A percentile compares a stretch with the other conserved stretches of the same genome.
These are phyloP conservation scores for Lasiodiplodia hormozganensis DNA, from an alignment of 2,329 filamentous ascomycete species.

Conservation along the genomic window DNA sequence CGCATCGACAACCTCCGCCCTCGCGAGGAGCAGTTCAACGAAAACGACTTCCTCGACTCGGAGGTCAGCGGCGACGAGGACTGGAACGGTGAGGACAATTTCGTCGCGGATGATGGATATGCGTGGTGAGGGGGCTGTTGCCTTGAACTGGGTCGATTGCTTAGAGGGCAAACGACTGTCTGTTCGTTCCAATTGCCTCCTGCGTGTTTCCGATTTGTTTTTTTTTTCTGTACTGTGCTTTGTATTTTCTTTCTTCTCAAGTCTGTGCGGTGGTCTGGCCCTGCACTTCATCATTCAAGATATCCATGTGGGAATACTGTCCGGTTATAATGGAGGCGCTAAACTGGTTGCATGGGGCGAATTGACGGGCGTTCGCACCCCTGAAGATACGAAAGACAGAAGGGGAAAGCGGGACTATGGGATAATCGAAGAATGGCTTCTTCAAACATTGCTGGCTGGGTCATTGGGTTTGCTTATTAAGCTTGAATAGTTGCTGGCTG, in stretches of 20 bases:
- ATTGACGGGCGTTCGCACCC: neutral
- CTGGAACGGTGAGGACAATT: constrained; percentile 64
- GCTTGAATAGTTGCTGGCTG: neutral
- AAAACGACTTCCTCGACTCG: constrained; percentile 74
- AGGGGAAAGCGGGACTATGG: neutral
- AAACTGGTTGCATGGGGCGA: neutral
- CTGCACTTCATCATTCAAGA: neutral
- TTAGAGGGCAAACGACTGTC: neutral
- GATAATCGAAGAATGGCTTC: neutral
- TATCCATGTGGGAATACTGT: neutral
- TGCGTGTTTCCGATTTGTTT: neutral
- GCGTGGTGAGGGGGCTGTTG: constrained; percentile 39
- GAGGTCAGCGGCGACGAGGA: constrained; percentile 65
- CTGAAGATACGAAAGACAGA: neutral
- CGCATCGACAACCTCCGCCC: constrained; percentile 79
- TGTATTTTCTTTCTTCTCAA: neutral
- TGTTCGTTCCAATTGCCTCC: neutral
- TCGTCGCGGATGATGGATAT: constrained; percentile 45
- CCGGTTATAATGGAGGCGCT: neutral
- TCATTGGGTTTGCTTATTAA: neutral
- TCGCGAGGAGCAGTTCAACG: constrained; percentile 70
- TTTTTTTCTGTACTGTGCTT: neutral
- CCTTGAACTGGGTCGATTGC: neutral
- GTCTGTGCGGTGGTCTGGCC: neutral
- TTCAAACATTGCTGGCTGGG: neutral